phyloP scores from a whole-genome alignment of 208 protist species.

The Leishmania amazonensis region DNA sequence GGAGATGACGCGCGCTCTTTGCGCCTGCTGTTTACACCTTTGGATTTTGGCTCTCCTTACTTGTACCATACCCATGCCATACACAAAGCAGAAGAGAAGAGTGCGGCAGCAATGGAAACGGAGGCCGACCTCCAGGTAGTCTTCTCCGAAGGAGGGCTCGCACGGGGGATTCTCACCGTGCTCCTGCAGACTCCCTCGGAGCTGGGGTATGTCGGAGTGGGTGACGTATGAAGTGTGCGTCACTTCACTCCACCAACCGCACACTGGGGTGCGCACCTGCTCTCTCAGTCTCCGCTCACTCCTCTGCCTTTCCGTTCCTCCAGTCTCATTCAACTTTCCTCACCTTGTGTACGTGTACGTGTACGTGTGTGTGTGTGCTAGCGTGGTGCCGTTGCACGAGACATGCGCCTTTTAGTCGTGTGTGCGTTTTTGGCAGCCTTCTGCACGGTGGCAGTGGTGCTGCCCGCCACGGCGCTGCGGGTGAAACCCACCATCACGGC shows the following conservation, averaged over 20 bases:
- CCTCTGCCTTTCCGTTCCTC: neutral
- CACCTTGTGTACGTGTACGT: neutral
- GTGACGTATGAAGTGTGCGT: neutral
- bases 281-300: neutral
- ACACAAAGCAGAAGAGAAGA: neutral
- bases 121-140: neutral
- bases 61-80: neutral
- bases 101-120: neutral
- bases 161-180: neutral
- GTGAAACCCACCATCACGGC: slow-evolving; percentile 56
- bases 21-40: neutral
- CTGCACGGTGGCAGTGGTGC: neutral
- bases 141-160: neutral
- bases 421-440: slow-evolving; percentile 8
- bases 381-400: neutral
- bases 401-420: slow-evolving; percentile 10
- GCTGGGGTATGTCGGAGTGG: neutral
- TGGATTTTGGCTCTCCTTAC: neutral
- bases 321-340: neutral
- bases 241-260: neutral
- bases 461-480: slow-evolving; percentile 33
- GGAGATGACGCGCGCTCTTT: neutral
- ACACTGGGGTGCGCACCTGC: neutral
- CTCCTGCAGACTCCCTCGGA: neutral
- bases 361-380: neutral